Evolutionary conservation across 1,284 basidiomycete genomes (phyloP), one percentile per base, ranked within the genome.

Genomic region (Trichosporon asahii): DNA sequence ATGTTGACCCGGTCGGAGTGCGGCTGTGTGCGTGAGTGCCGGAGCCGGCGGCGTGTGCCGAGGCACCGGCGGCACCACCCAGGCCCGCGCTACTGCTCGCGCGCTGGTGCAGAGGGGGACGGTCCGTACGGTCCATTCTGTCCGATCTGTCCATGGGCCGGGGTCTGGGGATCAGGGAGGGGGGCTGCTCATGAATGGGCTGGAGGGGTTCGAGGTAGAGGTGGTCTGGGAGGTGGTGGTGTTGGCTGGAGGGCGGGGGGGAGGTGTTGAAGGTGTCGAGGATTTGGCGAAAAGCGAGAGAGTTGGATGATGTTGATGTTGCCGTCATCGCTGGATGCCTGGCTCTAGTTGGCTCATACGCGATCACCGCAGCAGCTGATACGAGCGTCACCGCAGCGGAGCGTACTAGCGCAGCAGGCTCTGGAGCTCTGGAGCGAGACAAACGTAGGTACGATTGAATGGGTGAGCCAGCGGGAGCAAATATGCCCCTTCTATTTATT

Each of bases 171-270:
- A 61, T 61, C 8, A 61, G 29, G 57, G 57, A 61, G 57, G 57
- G 57, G 57, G 57, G 57, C n/a, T 61, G 57, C 29, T 61, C 57
- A 61, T 61, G 57, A 33, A 61, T 61, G 57, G 57, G 57, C 57
- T 61, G 57, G 57, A 61, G 57, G 57, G 57, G 57, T 5, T 29
- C 14, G 57, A 31, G 57, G 29, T 61, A 61, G 57, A 31, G 29
- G 57, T 61, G 57, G 57, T 61, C 57, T 31, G 57, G 57, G 27
- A 61, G 57, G 57, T 53, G 15, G 49, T 61, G 57, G 29, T 61
- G 57, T 5, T 31, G 27, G 57, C 18, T 61, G 8, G 29, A 14
- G 27, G 57, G 57, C 6, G 57, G 57, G 3, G 27, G 57, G 11
- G 27, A 23, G 15, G 29, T 33, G 27, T 12, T 29, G 40, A 44